A percentile compares a stretch with the other conserved stretches of the same genome.
phyloP scores from a whole-genome alignment of 140 eudicot genomes.

The Anethum foeniculum region DNA sequence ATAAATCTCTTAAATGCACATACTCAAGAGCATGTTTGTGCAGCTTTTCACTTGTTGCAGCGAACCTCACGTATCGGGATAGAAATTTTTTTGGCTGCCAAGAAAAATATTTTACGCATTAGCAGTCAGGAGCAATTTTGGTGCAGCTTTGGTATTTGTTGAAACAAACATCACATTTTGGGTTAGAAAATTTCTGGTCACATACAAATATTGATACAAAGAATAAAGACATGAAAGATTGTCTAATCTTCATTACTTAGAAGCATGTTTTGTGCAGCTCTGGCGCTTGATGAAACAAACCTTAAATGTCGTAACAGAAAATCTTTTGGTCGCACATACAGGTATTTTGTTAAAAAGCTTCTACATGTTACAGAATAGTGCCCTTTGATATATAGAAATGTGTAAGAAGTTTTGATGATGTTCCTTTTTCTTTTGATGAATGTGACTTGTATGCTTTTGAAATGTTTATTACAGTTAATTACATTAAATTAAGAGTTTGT shows the following conservation, averaged over 20 bases:
- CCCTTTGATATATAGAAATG: not conserved
- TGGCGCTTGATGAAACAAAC: slow-evolving; percentile 53
- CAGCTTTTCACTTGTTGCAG: slow-evolving; percentile 72
- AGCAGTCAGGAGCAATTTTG: slow-evolving; percentile 58
- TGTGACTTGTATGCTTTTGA: not conserved
- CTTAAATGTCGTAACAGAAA: not conserved
- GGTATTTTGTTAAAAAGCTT: not conserved
- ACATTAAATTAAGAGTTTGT: no score
- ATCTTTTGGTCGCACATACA: slow-evolving; percentile 26
- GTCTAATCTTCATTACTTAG: slow-evolving; percentile 50
- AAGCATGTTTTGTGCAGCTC: slow-evolving; percentile 82
- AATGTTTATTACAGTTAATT: no score
- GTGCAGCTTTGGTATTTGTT: slow-evolving; percentile 86
- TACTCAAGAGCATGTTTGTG: slow-evolving; percentile 55
- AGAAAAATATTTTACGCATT: slow-evolving; percentile 12
- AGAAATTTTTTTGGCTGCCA: slow-evolving; percentile 19
- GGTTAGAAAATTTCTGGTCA: not conserved
- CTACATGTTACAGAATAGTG: not conserved
- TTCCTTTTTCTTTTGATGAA: not conserved
- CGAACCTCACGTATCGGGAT: not conserved
- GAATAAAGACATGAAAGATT: slow-evolving; percentile 39
- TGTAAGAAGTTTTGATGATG: not conserved
- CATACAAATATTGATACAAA: not conserved
- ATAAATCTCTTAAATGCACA: slow-evolving; percentile 20
- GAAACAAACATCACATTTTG: slow-evolving; percentile 6